These are phyloP conservation scores for Gnetum montanum DNA, from an alignment of 75 land plant species.

Conservation along the genomic window DNA sequence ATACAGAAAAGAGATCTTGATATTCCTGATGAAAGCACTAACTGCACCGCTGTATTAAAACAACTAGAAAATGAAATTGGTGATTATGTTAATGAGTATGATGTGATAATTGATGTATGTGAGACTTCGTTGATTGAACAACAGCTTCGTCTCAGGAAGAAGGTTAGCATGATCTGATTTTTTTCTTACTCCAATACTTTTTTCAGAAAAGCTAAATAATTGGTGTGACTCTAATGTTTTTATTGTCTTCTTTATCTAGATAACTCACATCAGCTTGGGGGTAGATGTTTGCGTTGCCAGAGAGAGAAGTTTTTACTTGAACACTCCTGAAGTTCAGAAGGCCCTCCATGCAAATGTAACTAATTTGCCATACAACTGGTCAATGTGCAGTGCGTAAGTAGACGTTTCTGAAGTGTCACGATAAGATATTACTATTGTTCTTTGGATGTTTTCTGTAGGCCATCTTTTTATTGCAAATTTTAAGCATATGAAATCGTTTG, in stretches of 20 bases:
- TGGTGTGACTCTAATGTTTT: no score
- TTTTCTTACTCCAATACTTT: no score
- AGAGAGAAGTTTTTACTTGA: constrained; percentile 77
- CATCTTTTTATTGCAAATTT: no score
- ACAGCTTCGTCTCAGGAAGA: constrained; percentile 13
- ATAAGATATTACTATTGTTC: no score
- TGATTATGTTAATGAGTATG: constrained; percentile 17
- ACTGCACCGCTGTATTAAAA: constrained; percentile 2
- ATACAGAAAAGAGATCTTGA: constrained; percentile 1
- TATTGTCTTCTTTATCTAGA: no score
- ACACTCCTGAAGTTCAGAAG: constrained; percentile 86
- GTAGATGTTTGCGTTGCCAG: constrained; percentile 76
- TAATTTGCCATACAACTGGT: constrained; percentile 65
- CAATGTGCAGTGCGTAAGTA: constrained; percentile 77
- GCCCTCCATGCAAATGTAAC: constrained; percentile 98
- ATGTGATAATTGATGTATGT: constrained; percentile 19
- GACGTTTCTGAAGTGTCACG: no score
- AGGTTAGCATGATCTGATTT: no score
- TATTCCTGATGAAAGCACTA: constrained; percentile 1
- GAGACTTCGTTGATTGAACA: constrained; percentile 7
- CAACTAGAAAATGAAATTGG: constrained; percentile 12
- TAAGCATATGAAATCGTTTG: no score
- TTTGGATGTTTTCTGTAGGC: no score
- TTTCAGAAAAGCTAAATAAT: no score
- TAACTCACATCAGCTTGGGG: constrained; percentile 56